Percentiles rank a stretch among this genome's conserved stretches.
Conservation (phyloP, 108 stramenopile species). For the Discostella pseudostelligera region DNA sequence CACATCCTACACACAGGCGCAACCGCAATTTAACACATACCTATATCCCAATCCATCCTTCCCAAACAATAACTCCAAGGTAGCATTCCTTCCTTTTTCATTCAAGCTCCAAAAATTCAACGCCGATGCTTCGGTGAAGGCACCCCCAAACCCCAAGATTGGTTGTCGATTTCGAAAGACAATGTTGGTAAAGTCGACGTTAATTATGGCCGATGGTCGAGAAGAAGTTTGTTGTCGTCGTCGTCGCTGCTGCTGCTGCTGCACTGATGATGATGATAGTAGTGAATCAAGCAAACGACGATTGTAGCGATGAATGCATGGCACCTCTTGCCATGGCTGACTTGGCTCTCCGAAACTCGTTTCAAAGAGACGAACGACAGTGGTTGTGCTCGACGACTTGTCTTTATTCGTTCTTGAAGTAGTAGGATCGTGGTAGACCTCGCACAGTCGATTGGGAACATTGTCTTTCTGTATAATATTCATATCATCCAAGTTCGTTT, state of each 20-base stretch:
- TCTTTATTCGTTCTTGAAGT: too few species aligned
- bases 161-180: conserved; percentile 57
- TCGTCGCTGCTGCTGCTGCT: too few species aligned
- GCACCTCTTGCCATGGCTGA: conserved; percentile 65
- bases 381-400: neutral
- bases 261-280: neutral
- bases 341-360: conserved; percentile 58
- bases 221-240: neutral
- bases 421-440: conserved; percentile 3
- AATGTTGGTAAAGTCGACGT: conserved; percentile 42
- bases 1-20: too few species aligned
- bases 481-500: neutral
- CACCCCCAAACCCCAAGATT: conserved; percentile 94
- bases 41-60: conserved; percentile 79
- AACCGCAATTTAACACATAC: conserved; percentile 17
- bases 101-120: conserved; percentile 82
- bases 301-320: conserved; percentile 45
- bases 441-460: conserved; percentile 20
- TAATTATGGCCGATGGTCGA: conserved; percentile 59
- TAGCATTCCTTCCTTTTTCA: conserved; percentile 58
- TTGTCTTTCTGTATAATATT: neutral
- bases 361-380: conserved; percentile 47
- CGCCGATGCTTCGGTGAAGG: conserved; percentile 94
- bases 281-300: too few species aligned
- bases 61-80: conserved; percentile 90